A percentile compares a stretch with the other conserved stretches of the same genome.
Evolutionary conservation across 352 stramenopile genomes (phyloP).

Genomic region (Thalassiosira pacifica): DNA sequence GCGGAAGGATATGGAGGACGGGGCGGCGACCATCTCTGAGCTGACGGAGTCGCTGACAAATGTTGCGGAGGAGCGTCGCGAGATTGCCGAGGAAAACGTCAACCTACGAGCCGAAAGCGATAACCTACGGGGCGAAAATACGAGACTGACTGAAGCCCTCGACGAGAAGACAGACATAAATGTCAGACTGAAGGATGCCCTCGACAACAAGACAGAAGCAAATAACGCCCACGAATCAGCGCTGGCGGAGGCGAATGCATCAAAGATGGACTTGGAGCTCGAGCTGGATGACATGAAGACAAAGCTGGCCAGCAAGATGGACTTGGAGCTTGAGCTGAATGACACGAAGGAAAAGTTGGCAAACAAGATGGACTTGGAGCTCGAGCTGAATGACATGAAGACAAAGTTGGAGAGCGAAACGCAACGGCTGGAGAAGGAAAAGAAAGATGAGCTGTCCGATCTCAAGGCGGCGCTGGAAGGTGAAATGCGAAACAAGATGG

Average conservation of each 20-base stretch:
- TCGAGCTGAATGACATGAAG: slow-evolving; percentile 31
- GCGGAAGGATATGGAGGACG: slow-evolving; percentile 9
- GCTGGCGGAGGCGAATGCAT: slow-evolving; percentile 14
- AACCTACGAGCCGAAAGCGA: too few relatives aligned
- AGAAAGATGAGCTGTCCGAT: not conserved
- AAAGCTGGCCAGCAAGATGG: too few relatives aligned
- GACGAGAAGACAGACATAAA: slow-evolving; percentile 4
- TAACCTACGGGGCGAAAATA: slow-evolving; percentile 4
- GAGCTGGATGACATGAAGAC: slow-evolving; percentile 30
- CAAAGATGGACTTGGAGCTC: slow-evolving; percentile 17
- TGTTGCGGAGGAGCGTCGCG: too few relatives aligned
- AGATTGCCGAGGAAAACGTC: too few relatives aligned
- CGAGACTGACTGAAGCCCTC: not conserved
- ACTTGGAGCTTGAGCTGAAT: too few relatives aligned
- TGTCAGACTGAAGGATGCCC: not conserved
- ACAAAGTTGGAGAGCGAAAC: slow-evolving; percentile 14
- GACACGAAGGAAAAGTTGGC: too few relatives aligned
- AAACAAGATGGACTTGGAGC: slow-evolving; percentile 14
- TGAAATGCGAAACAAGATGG: not conserved
- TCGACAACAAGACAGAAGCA: too few relatives aligned
- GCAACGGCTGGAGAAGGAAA: not conserved
- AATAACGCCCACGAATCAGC: slow-evolving; percentile 5
- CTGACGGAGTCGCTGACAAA: too few relatives aligned
- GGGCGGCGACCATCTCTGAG: too few relatives aligned
- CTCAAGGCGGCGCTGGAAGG: not conserved